Evolutionary conservation across 768 basidiomycete species (phyloP), one percentile per base, ranked within the genome.

Genomic region (Suillus paluster): DNA sequence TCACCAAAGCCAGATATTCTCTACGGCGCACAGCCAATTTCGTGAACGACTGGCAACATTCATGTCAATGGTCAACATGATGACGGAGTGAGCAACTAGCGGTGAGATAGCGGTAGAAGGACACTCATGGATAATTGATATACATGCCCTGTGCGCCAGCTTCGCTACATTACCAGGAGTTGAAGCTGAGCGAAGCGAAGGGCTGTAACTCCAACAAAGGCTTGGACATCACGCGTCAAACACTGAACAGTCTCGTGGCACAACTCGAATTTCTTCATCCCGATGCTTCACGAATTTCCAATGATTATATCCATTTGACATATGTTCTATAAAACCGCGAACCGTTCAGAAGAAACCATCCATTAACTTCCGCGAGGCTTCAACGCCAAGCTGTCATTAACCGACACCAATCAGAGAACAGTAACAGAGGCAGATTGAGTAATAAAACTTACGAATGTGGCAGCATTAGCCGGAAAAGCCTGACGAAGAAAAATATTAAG

Each of bases 391-490:
- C 93, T 95, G 68, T 25, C 66, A 57, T 42, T 42, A 33, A 23
- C 21, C 58, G n/a, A 38, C n/a, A 25, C 39, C 27, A 23, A 61
- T 38, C 10, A 57, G 30, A 21, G 23, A 14, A 36, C 52, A 27
- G 23, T 41, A 12, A 27, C 9, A 25, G 12, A 14, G 11, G 38
- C 7, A 50, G 49, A 59, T 10, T 54, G 34, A 52, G 59, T 50
- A 67, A 25, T 46, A 59, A 33, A 25, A 84, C 91, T 79, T 70
- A 95, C 91, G 78, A 95, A 94, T 57, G 91, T 90, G 46, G 96
- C 95, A 64, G 96, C 96, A 75, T 99, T 99, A 30, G 96, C 96
- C 14, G 96, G 96, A 87, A 97, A 97, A 45, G 96, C 96, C 86
- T 95, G 65, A 15, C 50, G 30, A 30, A 61, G 27, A n/a, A 42